Evolutionary conservation across 129 eudicot genomes (phyloP), one percentile per base, ranked within the genome.

Genomic region (Centrapalus pauciflorus): DNA sequence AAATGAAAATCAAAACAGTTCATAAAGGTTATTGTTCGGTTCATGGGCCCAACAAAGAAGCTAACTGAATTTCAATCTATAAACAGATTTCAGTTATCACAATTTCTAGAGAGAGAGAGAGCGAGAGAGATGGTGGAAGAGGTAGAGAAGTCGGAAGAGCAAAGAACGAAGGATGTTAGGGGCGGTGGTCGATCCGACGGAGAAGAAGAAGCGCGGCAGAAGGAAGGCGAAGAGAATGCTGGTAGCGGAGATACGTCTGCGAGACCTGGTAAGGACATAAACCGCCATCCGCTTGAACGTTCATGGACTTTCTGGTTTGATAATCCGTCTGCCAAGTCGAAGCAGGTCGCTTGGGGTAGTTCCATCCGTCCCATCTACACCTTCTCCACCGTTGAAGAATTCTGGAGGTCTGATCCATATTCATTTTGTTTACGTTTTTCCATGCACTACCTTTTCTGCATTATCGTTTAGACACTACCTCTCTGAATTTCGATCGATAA

Each of bases 261-360:
- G 28, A 59, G 67, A 71, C 66, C 66, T 49, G 43, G 61, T 2
- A 21, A 25, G 19, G 65, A 64, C 43, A 61, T 65, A 5, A 14
- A 79, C 12, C 72, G 70, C 3, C 97, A 90, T 30, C 90, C 86
- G 2, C 83, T 90, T 48, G 95, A 90, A 61, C 83, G 81, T 72
- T 77, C 95, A 0, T 90, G 95, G 97, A 90, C 97, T 1, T 83
- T 90, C 72, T 90, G 97, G 95, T 90, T 90, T 76, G 95, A 90
- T 30, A 86, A 79, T 52, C 91, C 97, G 5, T 52, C 81, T 14
- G 83, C 79, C 2, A 90, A 87, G 48, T 68, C 89, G 9, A 90
- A 67, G 38, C 83, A 80, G 69, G 87, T 70, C 17, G 79, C 83
- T 11, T 92, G 98, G 98, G 96, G 96, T 4, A 81, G 84, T 43